Evolutionary conservation across 2,329 filamentous ascomycete genomes (phyloP), one percentile per base, ranked within the genome.

Genomic region (Reticulascus tulasneorum): DNA sequence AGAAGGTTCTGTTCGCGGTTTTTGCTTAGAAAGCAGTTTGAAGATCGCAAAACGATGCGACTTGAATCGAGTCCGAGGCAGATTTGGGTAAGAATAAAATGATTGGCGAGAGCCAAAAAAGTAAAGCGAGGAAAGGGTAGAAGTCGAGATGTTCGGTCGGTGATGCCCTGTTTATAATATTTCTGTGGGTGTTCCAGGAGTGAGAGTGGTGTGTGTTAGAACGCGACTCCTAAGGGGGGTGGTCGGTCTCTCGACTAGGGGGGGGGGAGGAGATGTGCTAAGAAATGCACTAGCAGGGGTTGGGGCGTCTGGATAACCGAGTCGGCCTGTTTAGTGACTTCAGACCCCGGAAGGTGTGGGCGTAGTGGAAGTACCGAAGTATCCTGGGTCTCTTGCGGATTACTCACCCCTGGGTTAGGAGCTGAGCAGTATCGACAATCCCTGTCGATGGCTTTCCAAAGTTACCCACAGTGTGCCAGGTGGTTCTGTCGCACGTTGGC

Each of bases 91-190:
- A 46, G 35, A 38, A 29, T 29, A 37, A 23, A 35, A 42, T 60
- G 47, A 53, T 63, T 63, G 60, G 60, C 60, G 60, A 46, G 44
- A 46, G 60, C 60, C 60, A 63, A 62, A 54, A 51, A 53, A 48
- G n/a, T n/a, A n/a, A n/a, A 49, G 44, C 37, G 48, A 51, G 52
- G 47, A 45, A 50, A 43, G 35, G 48, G 52, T 43, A 44, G 42
- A 46, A 33, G 2, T 9, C 2, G 2, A 6, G 25, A 26, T 24
- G 43, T 45, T 42, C 37, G 35, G 43, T 38, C 48, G 46, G 56
- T 47, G 55, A 11, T 6, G 32, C 10, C 15, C 27, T 42, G 36
- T 42, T 42, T 42, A n/a, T n/a, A 42, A 42, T 42, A 34, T n/a
- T 9, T 21, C 32, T 35, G 12, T 19, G n/a, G n/a, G 4, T 21